Conservation (phyloP, 192 early-diverging fungal genomes). For the Backusella luteola region DNA sequence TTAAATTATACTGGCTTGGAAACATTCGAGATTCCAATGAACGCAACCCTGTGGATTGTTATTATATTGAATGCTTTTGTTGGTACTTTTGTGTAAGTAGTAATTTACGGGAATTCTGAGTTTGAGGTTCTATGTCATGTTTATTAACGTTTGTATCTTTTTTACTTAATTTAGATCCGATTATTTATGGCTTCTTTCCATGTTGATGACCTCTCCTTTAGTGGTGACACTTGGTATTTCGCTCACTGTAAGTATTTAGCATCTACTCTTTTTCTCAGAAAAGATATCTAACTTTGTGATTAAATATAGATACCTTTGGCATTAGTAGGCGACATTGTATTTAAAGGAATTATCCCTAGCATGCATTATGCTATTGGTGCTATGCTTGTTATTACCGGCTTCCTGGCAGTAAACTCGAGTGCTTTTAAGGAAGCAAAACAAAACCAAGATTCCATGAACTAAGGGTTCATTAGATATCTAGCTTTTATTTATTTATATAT, state of each 20-base stretch:
- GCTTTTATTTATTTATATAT: too few species aligned
- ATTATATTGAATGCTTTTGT: slow-evolving; percentile 70
- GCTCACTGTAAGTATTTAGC: slow-evolving; percentile 53
- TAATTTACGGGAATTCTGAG: neutral
- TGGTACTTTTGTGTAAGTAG: slow-evolving; percentile 69
- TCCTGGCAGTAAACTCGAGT: slow-evolving; percentile 60
- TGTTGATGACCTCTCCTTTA: slow-evolving; percentile 81
- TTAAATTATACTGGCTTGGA: slow-evolving; percentile 64
- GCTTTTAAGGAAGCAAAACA: slow-evolving; percentile 42
- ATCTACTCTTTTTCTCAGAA: neutral
- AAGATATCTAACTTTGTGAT: neutral
- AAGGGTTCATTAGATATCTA: neutral
- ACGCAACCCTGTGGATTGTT: slow-evolving; percentile 56
- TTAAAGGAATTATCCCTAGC: slow-evolving; percentile 55
- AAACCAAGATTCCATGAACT: neutral
- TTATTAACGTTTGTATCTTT: neutral
- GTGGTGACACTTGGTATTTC: slow-evolving; percentile 77
- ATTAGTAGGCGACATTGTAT: slow-evolving; percentile 65
- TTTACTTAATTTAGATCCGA: slow-evolving; percentile 53
- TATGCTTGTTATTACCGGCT: slow-evolving; percentile 62
- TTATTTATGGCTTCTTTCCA: slow-evolving; percentile 73
- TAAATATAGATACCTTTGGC: slow-evolving; percentile 55
- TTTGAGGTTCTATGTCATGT: neutral
- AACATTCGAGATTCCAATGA: slow-evolving; percentile 57
- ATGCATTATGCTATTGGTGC: slow-evolving; percentile 62